phyloP scores from a whole-genome alignment of 192 early-diverging fungal species.

The Dissophora globulifera region DNA sequence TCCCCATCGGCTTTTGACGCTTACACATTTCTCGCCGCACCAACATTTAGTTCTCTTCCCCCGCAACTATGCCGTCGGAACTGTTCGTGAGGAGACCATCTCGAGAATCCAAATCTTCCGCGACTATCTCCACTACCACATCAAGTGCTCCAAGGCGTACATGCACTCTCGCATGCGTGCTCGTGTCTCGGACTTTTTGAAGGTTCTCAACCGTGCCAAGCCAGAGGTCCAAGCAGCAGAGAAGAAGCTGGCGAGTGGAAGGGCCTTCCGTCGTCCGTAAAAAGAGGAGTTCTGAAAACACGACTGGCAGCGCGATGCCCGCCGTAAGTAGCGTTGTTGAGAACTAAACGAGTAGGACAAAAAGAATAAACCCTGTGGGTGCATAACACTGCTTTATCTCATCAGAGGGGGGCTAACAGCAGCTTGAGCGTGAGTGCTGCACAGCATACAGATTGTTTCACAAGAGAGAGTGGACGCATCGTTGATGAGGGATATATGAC shows the following conservation, averaged over 20 bases:
- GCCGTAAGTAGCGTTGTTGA: too few species aligned
- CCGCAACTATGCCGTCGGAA: conserved; percentile 79
- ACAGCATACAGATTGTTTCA: too few species aligned
- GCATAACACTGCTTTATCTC: too few species aligned
- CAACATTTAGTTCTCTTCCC: conserved; percentile 98
- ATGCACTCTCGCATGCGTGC: conserved; percentile 98
- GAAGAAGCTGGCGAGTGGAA: conserved; percentile 74
- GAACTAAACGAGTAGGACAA: too few species aligned
- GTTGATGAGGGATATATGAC: too few species aligned
- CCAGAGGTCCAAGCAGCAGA: conserved; percentile 84
- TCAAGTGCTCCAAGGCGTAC: conserved; percentile 99
- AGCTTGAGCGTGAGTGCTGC: too few species aligned
- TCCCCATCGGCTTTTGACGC: neutral
- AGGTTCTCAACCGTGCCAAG: conserved; percentile 98
- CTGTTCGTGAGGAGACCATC: conserved; percentile 88
- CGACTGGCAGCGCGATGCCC: too few species aligned
- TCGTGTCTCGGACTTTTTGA: conserved; percentile 94
- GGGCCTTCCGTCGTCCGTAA: conserved; percentile 41
- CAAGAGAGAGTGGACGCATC: too few species aligned
- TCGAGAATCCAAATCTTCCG: conserved; percentile 97
- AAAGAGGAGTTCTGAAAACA: too few species aligned
- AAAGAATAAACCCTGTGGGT: too few species aligned
- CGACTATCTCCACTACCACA: conserved; percentile 99
- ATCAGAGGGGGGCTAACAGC: too few species aligned
- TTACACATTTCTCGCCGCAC: neutral